Evolutionary conservation across 2,329 filamentous ascomycete genomes (phyloP), one percentile per base, ranked within the genome.

Genomic region (Rutstroemia sp.): DNA sequence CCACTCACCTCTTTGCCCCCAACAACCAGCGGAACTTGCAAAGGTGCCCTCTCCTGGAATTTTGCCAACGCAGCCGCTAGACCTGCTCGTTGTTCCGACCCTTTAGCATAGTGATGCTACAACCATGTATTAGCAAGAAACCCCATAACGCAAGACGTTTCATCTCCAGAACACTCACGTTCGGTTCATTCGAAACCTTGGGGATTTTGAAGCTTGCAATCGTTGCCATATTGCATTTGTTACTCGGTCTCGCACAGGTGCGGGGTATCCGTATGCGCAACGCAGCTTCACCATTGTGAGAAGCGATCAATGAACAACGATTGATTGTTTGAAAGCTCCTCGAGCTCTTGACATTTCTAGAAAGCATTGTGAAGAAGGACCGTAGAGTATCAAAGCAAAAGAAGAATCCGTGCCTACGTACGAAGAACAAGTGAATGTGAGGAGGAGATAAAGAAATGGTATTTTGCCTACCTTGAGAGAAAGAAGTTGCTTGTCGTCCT

Each of bases 121-220:
- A 56, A 2, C n/a, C 51, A 14, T 42, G 8, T 2, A 57, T 54
- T 25, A 61, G 58, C 47, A 62, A 48, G 57, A 27, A 45, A 27
- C 17, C 16, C 6, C 2, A 38, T 17, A 10, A 39, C 6, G 12
- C 42, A 19, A 25, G 14, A 51, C 36, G 42, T 52, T 34, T 27
- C 54, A 54, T 52, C 42, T 14, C 16, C 42, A 23, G 2, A n/a
- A 17, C 54, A 78, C 89, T 72, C 73, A 96, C 92, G 71, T 96
- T 99, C n/a, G 90, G 90, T 76, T 99, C 94, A 71, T 99, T 99
- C 70, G 82, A 77, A 65, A 96, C 83, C 61, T 84, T 84, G 50
- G 94, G 94, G 51, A 92, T 82, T 77, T 89, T 92, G 81, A 96
- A 97, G 59, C 83, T 80, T 50, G 91, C 92, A 61, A 95, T 61